Base-by-base conservation (phyloP, 1,284 basidiomycete species). In the Sporisorium scitamineum region DNA sequence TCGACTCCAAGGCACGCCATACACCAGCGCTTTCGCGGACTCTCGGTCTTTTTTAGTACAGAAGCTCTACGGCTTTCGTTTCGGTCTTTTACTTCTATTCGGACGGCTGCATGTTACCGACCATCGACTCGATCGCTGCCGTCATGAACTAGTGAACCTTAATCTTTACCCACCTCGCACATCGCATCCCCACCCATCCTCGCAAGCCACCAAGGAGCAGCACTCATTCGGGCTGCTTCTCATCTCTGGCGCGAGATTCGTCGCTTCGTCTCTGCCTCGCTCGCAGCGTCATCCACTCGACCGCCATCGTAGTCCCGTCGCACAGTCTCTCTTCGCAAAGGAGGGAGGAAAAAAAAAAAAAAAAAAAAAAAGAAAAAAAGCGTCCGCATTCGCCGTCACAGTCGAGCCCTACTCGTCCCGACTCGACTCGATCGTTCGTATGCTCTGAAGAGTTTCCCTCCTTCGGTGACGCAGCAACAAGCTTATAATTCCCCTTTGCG, bases 91-190 rank as follows among this genome's bases (percentile, higher is more conserved):
- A n/a, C n/a, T n/a, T n/a, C n/a, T n/a, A n/a, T n/a, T n/a, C n/a
- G n/a, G n/a, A n/a, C n/a, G 18, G 41, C 47, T 47, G 59, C 59
- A 47, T 34, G 42, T n/a, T 32, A 16, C 18, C 27, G 11, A 37
- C 18, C 10, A 31, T 22, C 31, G 26, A 41, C n/a, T 45, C 31
- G 29, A 13, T 39, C 22, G 41, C 41, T 45, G 41, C 26, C 62
- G 47, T 64, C 62, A 57, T 64, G 54, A 31, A 53, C 55, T 18
- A 29, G 3, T 53, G 22, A 61, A 57, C 51, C 55, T 64, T 58
- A 55, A 62, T 16, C 37, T 55, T 62, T 20, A 18, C 20, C 22
- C 31, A 34, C 26, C 54, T 24, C 14, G 20, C 29, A 56, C 29
- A 31, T 20, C 54, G 14, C 20, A 31, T 39, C n/a, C 14, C 22